Conservation (phyloP, 441 rosid genomes). For the Viola pubescens region DNA sequence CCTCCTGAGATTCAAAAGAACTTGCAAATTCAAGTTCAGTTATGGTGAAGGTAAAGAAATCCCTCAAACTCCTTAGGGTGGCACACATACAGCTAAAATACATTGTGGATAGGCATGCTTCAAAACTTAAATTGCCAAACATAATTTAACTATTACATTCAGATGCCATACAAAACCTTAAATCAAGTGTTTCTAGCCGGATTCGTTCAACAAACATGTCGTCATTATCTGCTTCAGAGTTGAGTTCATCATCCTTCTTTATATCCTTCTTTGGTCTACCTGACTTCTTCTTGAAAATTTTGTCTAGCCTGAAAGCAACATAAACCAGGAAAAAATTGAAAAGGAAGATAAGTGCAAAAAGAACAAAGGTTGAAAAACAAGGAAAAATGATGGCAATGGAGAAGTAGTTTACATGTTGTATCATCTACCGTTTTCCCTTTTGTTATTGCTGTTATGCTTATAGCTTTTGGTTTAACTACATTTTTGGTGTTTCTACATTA, state of each 20-base stretch:
- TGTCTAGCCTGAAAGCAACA: constrained; percentile 54
- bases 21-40: too few species aligned
- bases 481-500: too few species aligned
- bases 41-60: too few species aligned
- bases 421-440: too few species aligned
- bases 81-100: background rate
- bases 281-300: constrained; percentile 45
- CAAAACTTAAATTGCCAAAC: background rate
- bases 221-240: constrained; percentile 41
- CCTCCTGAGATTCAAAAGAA: too few species aligned
- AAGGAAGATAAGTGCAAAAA: constrained; percentile 9
- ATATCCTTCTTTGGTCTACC: constrained; percentile 40
- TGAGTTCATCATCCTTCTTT: constrained; percentile 66
- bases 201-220: constrained; percentile 67
- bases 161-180: constrained; percentile 42
- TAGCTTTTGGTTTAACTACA: too few species aligned
- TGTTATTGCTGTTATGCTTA: too few species aligned
- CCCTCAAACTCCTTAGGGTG: background rate
- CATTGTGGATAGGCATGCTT: background rate
- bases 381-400: too few species aligned
- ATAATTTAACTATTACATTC: background rate
- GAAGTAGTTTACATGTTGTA: constrained; percentile 1
- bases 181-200: constrained; percentile 76
- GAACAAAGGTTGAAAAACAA: constrained; percentile 6
- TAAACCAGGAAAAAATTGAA: constrained; percentile 14